phyloP scores from a whole-genome alignment of 805 yeast genomes.

The Candida multigemmis region DNA sequence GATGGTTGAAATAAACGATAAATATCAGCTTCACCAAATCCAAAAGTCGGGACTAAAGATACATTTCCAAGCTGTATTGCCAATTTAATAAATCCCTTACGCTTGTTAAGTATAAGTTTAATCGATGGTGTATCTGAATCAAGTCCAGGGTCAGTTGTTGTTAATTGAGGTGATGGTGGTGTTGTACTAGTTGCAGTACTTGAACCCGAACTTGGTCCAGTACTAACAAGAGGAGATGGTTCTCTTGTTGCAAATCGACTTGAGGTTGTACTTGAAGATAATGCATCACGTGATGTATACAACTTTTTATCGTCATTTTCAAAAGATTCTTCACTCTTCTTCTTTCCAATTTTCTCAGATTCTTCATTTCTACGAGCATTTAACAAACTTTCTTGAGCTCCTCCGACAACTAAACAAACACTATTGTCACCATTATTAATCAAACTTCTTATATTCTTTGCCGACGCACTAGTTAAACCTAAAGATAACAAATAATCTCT shows the following conservation, averaged over 20 bases:
- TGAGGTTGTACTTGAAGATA: too few species aligned
- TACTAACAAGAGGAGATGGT: too few species aligned
- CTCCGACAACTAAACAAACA: constrained; percentile 88
- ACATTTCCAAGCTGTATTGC: constrained; percentile 78
- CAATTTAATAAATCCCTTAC: constrained; percentile 83
- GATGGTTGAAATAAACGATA: constrained; percentile 34
- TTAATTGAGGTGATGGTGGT: too few species aligned
- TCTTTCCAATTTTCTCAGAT: constrained; percentile 25
- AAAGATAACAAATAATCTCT: constrained; percentile 76
- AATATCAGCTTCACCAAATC: constrained; percentile 79
- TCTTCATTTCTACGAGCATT: constrained; percentile 23
- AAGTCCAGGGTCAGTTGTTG: too few species aligned
- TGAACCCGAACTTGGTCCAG: too few species aligned
- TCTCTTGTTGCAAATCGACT: too few species aligned
- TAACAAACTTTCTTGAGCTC: constrained; percentile 83
- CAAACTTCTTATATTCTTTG: constrained; percentile 57
- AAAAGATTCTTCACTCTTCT: constrained; percentile 5
- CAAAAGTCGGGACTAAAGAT: constrained; percentile 76
- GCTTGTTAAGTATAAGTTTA: constrained; percentile 61
- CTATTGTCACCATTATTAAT: constrained; percentile 58
- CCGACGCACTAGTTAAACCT: constrained; percentile 82
- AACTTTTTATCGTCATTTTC: constrained; percentile 2
- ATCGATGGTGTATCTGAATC: constrained; percentile 29
- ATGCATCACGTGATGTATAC: too few species aligned
- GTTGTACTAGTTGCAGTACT: too few species aligned